Evolutionary conservation across 2,329 filamentous ascomycete species (phyloP), one percentile per base, ranked within the genome.

Genomic region (Sporothrix brasiliensis): DNA sequence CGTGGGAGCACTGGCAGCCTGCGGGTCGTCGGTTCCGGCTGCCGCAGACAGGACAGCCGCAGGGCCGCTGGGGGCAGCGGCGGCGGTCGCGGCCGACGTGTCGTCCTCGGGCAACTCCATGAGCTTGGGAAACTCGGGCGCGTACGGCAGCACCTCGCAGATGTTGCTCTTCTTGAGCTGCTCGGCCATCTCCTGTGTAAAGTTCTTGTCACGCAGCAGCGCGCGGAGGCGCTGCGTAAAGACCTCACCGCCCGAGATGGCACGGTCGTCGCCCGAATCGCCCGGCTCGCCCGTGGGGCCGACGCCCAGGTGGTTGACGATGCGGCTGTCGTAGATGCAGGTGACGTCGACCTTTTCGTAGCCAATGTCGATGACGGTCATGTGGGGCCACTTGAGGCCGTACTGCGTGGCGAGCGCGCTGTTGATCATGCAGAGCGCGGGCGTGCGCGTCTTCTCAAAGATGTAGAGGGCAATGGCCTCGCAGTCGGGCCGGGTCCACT

Each of bases 371-470:
- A 99, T 86, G 24, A 99, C 88, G 0, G 93, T 95, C 76, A 95
- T 90, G 75, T 88, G 93, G 44, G 89, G 86, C 83, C 85, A 86
- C 78, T 87, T 88, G 41, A 93, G 86, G 13, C 93, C 94, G 77
- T 96, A 98, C 70, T 95, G 90, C 0, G 93, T 91, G 34, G 95
- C 94, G 61, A 96, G 82, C 3, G 92, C 94, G 75, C 93, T 91
- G 80, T 98, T 92, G 83, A 99, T 91, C 73, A 98, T 86, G 75
- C 91, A 94, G 67, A 99, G 91, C 0, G 92, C 93, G 0, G 95
- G 95, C 0, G 93, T 95, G 82, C 94, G 95, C 78, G 97, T 97
- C 81, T 95, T 96, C 69, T 99, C 95, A 77, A 99, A 99, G 74
- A 98, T 88, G 83, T 97, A 99, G 73, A 95, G 92, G 16, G 94